Percentiles rank a stretch among this genome's conserved stretches.
Conservation (phyloP, 2,329 filamentous ascomycete genomes). For the Dendryphion nanum region DNA sequence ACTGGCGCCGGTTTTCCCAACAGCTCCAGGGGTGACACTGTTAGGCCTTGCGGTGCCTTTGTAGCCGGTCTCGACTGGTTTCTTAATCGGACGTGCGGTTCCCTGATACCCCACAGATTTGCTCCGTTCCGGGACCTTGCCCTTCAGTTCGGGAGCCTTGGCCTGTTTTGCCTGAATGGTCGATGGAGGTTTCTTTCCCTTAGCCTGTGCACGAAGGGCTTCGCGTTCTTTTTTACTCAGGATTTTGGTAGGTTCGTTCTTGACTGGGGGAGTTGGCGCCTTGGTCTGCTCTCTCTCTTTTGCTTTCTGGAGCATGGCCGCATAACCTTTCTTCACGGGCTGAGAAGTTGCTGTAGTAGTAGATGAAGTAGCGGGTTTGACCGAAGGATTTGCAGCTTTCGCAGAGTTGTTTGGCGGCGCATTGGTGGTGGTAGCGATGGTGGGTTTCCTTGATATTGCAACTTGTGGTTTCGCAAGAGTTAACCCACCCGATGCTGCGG, state of each 20-base stretch:
- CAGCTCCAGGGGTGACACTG: constrained; percentile 15
- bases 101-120: constrained; percentile 46
- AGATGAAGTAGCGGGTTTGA: constrained; percentile 1
- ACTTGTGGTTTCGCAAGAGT: constrained; percentile 20
- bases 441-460: constrained; percentile 23
- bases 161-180: constrained; percentile 2
- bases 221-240: constrained; percentile 57
- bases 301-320: constrained; percentile 71
- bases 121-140: constrained; percentile 34
- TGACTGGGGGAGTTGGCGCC: constrained; percentile 63
- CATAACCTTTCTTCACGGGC: constrained; percentile 65
- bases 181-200: constrained; percentile 31
- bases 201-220: constrained; percentile 43
- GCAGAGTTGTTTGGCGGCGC: constrained; percentile 1
- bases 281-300: constrained; percentile 55
- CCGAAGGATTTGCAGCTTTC: not conserved
- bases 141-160: constrained; percentile 19
- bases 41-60: constrained; percentile 37
- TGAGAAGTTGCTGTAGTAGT: constrained; percentile 20
- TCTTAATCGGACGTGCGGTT: constrained; percentile 45
- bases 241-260: constrained; percentile 71
- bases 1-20: constrained; percentile 20
- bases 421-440: constrained; percentile 13
- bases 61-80: constrained; percentile 34
- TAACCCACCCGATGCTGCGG: constrained; percentile 24